A percentile compares a stretch with the other conserved stretches of the same genome.
Conservation (phyloP, 805 yeast genomes). For the Kazachstania bromeliacearum region DNA sequence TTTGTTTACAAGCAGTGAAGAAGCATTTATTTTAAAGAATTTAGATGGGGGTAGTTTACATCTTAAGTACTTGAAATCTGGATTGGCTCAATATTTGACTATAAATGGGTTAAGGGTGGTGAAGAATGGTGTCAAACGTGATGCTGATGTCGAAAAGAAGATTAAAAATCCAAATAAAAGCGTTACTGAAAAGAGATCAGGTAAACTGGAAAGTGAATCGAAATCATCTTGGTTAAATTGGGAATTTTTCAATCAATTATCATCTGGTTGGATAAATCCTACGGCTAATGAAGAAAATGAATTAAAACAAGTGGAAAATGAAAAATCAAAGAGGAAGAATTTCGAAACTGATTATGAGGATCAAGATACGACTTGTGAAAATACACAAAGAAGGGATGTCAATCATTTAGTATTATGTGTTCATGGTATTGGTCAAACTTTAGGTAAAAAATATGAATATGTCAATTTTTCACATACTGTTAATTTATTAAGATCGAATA, state of each 20-base stretch:
- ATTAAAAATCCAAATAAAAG: neutral
- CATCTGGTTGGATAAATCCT: constrained; percentile 2
- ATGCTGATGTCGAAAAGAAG: no score
- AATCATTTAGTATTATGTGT: constrained; percentile 68
- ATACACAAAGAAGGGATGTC: constrained; percentile 32
- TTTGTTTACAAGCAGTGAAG: constrained; percentile 32
- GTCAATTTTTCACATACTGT: constrained; percentile 83
- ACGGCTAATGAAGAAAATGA: constrained; percentile 9
- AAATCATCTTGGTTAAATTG: constrained; percentile 4
- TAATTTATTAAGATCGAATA: constrained; percentile 49
- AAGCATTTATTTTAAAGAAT: constrained; percentile 41
- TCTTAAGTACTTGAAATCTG: constrained; percentile 30
- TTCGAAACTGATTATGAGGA: constrained; percentile 42
- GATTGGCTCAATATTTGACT: constrained; percentile 27
- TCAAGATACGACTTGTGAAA: constrained; percentile 32
- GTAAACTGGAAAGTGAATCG: neutral
- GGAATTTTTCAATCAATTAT: constrained; percentile 7
- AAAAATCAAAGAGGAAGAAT: constrained; percentile 15
- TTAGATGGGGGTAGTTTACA: constrained; percentile 34
- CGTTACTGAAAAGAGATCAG: neutral
- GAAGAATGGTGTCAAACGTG: neutral
- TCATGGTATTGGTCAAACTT: constrained; percentile 90
- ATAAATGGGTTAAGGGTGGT: constrained; percentile 35
- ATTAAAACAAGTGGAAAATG: constrained; percentile 32
- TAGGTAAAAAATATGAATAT: constrained; percentile 69